These are phyloP conservation scores for Metschnikowia vanudenii DNA, from an alignment of 805 yeast species.

Conservation along the genomic window DNA sequence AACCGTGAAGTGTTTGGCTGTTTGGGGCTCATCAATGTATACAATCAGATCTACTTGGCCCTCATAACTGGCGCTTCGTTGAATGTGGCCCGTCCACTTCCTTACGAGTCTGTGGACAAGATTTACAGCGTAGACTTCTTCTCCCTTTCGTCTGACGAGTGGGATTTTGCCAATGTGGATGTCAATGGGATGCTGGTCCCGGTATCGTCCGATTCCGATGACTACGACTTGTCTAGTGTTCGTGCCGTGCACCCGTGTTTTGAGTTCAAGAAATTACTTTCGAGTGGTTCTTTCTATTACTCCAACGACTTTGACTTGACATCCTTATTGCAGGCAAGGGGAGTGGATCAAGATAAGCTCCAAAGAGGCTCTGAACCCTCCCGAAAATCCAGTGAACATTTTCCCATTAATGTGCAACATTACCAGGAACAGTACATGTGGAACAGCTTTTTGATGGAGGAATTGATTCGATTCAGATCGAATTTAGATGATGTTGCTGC, in stretches of 20 bases:
- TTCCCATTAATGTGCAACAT: slow-evolving; percentile 28
- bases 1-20: slow-evolving; percentile 57
- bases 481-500: slow-evolving; percentile 63
- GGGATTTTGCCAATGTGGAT: slow-evolving; percentile 79
- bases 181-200: slow-evolving; percentile 62
- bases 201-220: slow-evolving; percentile 36
- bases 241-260: slow-evolving; percentile 68
- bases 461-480: slow-evolving; percentile 69
- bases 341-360: slow-evolving; percentile 40
- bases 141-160: slow-evolving; percentile 64
- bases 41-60: slow-evolving; percentile 67
- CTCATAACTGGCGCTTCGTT: slow-evolving; percentile 68
- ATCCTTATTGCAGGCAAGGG: slow-evolving; percentile 76
- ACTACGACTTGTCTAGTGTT: slow-evolving; percentile 23
- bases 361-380: slow-evolving; percentile 3
- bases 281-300: slow-evolving; percentile 89
- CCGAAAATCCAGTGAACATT: slow-evolving; percentile 1
- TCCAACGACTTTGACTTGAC: slow-evolving; percentile 92
- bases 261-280: slow-evolving; percentile 71
- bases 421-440: slow-evolving; percentile 92
- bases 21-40: slow-evolving; percentile 75
- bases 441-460: slow-evolving; percentile 89
- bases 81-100: slow-evolving; percentile 79
- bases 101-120: slow-evolving; percentile 73
- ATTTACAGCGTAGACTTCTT: slow-evolving; percentile 86